Conservation (phyloP, 495 filamentous ascomycete genomes). For the Choiromyces venosus region DNA sequence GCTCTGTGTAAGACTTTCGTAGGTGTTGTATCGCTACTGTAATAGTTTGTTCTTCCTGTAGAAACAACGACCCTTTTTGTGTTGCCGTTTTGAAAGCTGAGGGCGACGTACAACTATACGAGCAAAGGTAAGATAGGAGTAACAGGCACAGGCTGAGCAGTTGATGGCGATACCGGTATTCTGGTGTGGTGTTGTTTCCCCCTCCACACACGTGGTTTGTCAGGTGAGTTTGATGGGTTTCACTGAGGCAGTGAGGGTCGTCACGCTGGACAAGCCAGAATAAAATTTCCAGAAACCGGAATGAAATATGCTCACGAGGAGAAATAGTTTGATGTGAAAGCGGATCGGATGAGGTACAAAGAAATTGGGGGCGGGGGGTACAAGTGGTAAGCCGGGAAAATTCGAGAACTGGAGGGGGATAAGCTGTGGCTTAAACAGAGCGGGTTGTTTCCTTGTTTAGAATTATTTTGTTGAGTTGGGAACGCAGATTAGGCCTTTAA, state of each 20-base stretch:
- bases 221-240: constrained; percentile 26
- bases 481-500: not conserved
- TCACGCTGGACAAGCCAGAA: constrained; percentile 24
- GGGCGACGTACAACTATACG: not conserved
- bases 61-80: constrained; percentile 18
- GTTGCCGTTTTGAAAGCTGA: not conserved
- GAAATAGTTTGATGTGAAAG: not conserved
- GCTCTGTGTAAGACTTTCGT: constrained; percentile 11
- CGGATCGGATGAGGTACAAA: not conserved
- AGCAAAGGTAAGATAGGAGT: constrained; percentile 12
- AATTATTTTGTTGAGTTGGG: not conserved
- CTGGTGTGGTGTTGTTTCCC: constrained; percentile 13
- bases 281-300: constrained; percentile 16
- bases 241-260: constrained; percentile 20
- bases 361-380: not conserved
- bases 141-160: constrained; percentile 9
- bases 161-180: constrained; percentile 8
- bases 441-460: not conserved
- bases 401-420: not conserved
- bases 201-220: constrained; percentile 25
- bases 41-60: constrained; percentile 19
- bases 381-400: not conserved
- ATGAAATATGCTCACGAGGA: constrained; percentile 22
- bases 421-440: not conserved
- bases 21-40: constrained; percentile 7